Evolutionary conservation across 164 flowering plant species (phyloP).

Genomic region (Vitis rotundifolia): DNA sequence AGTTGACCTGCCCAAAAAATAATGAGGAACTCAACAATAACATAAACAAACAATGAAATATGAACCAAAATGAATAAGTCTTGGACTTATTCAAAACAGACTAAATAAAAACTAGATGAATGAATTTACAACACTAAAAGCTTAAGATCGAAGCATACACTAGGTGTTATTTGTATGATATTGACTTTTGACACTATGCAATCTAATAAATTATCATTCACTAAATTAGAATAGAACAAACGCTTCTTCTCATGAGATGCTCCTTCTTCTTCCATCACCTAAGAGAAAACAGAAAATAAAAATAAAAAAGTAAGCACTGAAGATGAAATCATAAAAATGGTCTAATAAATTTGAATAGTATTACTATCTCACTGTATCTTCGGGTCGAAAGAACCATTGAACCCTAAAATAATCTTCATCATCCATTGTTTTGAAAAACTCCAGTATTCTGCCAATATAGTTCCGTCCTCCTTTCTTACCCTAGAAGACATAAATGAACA

Average conservation of each 20-base stretch:
- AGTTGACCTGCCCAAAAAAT: slow-evolving; percentile 30
- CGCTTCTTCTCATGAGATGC: slow-evolving; percentile 64
- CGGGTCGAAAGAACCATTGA: slow-evolving; percentile 71
- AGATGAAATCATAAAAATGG: too few species aligned
- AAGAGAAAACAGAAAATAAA: slow-evolving; percentile 16
- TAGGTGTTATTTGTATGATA: slow-evolving; percentile 34
- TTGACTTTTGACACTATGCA: slow-evolving; percentile 67
- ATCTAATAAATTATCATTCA: slow-evolving; percentile 66
- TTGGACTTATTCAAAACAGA: background rate
- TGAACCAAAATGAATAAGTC: background rate
- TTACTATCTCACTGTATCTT: slow-evolving; percentile 52
- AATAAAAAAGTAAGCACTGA: background rate
- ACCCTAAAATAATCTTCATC: slow-evolving; percentile 54
- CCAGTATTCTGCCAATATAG: slow-evolving; percentile 59
- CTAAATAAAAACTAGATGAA: background rate
- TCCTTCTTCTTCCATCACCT: slow-evolving; percentile 60
- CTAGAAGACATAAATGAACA: slow-evolving; percentile 28
- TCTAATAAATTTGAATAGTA: background rate
- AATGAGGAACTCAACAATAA: slow-evolving; percentile 6
- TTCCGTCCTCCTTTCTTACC: slow-evolving; percentile 45
- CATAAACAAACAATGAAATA: slow-evolving; percentile 1
- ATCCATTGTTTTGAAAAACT: slow-evolving; percentile 57
- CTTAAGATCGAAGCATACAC: slow-evolving; percentile 31
- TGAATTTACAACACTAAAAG: background rate
- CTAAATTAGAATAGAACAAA: slow-evolving; percentile 53